Conservation (phyloP, 2,329 filamentous ascomycete genomes). For the Aspergillus oerlinghausenensis region DNA sequence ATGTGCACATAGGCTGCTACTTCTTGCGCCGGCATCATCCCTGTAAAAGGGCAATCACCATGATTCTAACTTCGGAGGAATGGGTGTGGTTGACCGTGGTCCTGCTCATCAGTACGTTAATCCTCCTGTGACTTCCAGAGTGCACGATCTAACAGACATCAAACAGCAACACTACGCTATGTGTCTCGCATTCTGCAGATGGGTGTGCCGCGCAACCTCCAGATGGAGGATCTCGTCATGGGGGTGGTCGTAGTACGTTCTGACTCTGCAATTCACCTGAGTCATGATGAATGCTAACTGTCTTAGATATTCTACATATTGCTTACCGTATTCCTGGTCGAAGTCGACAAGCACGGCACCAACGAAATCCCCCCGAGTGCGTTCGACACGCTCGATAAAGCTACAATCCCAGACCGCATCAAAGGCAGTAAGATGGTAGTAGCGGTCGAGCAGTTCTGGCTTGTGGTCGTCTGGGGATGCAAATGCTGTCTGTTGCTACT, state of each 20-base stretch:
- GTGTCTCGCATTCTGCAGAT: constrained; percentile 8
- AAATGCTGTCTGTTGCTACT: constrained; percentile 52
- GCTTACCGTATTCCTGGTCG: constrained; percentile 41
- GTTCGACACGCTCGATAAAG: constrained; percentile 42
- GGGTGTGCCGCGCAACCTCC: constrained; percentile 4
- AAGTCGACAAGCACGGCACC: constrained; percentile 43
- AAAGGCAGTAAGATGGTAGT: constrained; percentile 54
- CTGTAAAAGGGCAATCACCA: background rate
- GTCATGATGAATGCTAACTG: background rate
- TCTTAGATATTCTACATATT: constrained; percentile 35
- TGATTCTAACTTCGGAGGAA: background rate
- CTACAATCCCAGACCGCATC: constrained; percentile 40
- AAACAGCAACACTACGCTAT: constrained; percentile 9
- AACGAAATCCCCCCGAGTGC: constrained; percentile 41
- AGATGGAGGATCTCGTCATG: constrained; percentile 10
- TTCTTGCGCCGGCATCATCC: background rate
- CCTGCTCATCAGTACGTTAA: constrained; percentile 8
- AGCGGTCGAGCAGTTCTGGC: constrained; percentile 51
- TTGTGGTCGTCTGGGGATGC: constrained; percentile 49
- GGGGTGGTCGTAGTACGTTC: constrained; percentile 4
- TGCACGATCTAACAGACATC: background rate
- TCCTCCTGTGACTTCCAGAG: background rate
- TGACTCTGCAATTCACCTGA: background rate
- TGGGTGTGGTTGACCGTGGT: constrained; percentile 14
- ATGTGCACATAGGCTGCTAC: background rate